Conservation (phyloP, 768 basidiomycete genomes). For the Termitomyces sp. region DNA sequence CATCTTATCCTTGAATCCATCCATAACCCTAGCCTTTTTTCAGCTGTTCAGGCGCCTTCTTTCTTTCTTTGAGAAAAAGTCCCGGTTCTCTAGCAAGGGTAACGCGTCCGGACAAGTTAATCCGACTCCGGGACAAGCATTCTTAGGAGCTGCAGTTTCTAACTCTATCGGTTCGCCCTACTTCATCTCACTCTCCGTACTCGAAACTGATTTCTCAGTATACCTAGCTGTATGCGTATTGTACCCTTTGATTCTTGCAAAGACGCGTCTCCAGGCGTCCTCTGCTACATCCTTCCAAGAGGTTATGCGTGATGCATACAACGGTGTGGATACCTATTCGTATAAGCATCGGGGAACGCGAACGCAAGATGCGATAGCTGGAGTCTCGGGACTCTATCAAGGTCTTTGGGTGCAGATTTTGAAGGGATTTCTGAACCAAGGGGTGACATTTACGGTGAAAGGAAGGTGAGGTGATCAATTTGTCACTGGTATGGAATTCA, state of each 20-base stretch:
- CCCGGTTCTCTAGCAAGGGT: neutral
- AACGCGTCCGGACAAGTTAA: neutral
- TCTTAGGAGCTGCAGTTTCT: neutral
- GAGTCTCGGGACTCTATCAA: neutral
- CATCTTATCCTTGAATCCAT: neutral
- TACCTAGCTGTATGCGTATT: neutral
- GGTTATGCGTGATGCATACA: neutral
- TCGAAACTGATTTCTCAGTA: too few species aligned
- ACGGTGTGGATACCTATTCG: neutral
- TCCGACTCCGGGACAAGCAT: neutral
- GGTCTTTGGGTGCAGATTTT: neutral
- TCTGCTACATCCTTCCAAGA: neutral
- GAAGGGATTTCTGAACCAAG: neutral
- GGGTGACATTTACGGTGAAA: neutral
- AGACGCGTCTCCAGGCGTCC: constrained; percentile 1
- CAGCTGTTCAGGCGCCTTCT: neutral
- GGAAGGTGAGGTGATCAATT: neutral
- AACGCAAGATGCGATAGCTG: neutral
- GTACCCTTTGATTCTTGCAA: constrained; percentile 1
- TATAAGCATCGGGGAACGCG: neutral
- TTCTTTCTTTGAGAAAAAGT: neutral
- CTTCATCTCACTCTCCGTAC: neutral
- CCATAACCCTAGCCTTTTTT: neutral
- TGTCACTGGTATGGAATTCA: neutral
- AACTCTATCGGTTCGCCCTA: neutral